phyloP scores from a whole-genome alignment of 805 yeast species.

The Cyberlindnera americana region DNA sequence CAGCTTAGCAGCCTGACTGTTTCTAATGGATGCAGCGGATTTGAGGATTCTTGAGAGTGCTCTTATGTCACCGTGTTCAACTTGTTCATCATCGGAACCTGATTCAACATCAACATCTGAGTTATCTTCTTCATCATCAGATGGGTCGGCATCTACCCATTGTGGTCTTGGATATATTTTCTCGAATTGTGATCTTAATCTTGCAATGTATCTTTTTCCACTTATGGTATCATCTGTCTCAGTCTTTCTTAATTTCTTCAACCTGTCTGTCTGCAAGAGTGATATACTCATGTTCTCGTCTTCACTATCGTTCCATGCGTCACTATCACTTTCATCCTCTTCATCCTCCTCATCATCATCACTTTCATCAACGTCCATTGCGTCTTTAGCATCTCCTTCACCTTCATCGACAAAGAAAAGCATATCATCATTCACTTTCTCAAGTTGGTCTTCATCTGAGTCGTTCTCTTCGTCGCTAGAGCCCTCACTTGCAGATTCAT shows the following conservation, averaged over 20 bases:
- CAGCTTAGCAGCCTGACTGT: conserved; percentile 41
- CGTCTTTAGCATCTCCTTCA: conserved; percentile 14
- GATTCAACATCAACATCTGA: conserved; percentile 27
- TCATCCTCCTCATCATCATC: conserved; percentile 32
- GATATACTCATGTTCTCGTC: conserved; percentile 73
- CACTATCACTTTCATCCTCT: conserved; percentile 33
- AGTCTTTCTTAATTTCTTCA: conserved; percentile 66
- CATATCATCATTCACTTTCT: conserved; percentile 43
- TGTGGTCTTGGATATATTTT: conserved; percentile 77
- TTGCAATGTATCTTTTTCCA: conserved; percentile 57
- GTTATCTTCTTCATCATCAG: conserved; percentile 27
- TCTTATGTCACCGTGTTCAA: conserved; percentile 36
- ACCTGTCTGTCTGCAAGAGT: conserved; percentile 51
- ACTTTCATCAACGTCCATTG: conserved; percentile 18
- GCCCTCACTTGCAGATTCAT: conserved; percentile 38
- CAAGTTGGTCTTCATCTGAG: conserved; percentile 27
- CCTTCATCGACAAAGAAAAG: conserved; percentile 55
- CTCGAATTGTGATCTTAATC: conserved; percentile 70
- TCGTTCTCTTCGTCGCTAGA: conserved; percentile 30
- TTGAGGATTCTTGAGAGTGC: conserved; percentile 38
- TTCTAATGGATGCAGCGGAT: conserved; percentile 38
- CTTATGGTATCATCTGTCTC: conserved; percentile 49
- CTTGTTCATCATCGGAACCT: conserved; percentile 29
- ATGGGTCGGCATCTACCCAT: conserved; percentile 54
- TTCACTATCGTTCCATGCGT: conserved; percentile 88